These are phyloP conservation scores for Neohortaea acidophila DNA, from an alignment of 495 filamentous ascomycete species.

Conservation along the genomic window DNA sequence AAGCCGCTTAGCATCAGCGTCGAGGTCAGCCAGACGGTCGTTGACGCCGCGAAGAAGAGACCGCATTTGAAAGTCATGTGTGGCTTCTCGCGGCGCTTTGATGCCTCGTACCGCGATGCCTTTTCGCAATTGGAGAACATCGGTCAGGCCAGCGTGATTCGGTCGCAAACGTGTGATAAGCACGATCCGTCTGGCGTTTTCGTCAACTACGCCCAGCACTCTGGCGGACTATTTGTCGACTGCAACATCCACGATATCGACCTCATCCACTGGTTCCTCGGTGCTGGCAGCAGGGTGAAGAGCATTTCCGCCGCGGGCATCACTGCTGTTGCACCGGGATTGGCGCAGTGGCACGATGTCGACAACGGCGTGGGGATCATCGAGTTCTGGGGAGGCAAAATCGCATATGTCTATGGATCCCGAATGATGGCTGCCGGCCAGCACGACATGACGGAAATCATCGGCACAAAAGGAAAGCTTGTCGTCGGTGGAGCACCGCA, in stretches of 20 bases:
- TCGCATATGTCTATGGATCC: constrained; percentile 44
- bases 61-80: constrained; percentile 28
- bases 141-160: constrained; percentile 29
- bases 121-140: constrained; percentile 22
- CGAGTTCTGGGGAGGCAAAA: constrained; percentile 44
- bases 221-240: constrained; percentile 35
- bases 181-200: constrained; percentile 33
- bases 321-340: constrained; percentile 42
- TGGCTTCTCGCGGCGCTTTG: constrained; percentile 31
- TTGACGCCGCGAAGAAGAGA: constrained; percentile 22
- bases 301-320: constrained; percentile 39
- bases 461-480: constrained; percentile 46
- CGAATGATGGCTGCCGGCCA: constrained; percentile 53
- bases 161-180: constrained; percentile 32
- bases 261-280: constrained; percentile 31
- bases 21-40: constrained; percentile 20
- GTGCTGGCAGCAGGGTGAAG: constrained; percentile 26
- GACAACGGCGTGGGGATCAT: constrained; percentile 49
- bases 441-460: constrained; percentile 47
- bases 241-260: constrained; percentile 36
- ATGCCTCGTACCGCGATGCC: constrained; percentile 27
- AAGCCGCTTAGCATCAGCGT: constrained; percentile 29
- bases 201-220: constrained; percentile 28
- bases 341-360: constrained; percentile 41
- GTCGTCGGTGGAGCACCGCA: constrained; percentile 40